Evolutionary conservation across 208 protist genomes (phyloP).

Genomic region (Leishmania arabica): DNA sequence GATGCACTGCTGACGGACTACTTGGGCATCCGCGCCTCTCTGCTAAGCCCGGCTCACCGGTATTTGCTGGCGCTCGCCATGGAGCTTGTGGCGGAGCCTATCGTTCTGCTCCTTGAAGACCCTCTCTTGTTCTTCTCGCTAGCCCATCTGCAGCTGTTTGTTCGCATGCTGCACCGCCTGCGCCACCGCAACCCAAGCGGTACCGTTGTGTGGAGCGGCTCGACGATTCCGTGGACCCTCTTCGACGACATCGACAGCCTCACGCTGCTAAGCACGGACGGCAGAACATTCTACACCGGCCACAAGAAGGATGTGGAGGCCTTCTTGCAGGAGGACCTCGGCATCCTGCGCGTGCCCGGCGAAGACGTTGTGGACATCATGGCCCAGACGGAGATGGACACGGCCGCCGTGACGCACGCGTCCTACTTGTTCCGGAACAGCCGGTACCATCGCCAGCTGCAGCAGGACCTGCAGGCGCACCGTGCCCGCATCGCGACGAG

Average conservation of each 20-base stretch:
- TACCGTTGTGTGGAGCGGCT: slow-evolving; percentile 27
- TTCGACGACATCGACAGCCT: slow-evolving; percentile 40
- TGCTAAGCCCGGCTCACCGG: slow-evolving; percentile 2
- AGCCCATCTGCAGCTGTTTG: slow-evolving; percentile 59
- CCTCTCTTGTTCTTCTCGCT: slow-evolving; percentile 34
- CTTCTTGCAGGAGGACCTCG: slow-evolving; percentile 39
- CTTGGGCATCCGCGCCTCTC: slow-evolving; percentile 6
- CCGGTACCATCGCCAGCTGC: slow-evolving; percentile 17
- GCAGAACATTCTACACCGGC: slow-evolving; percentile 49
- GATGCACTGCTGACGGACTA: slow-evolving; percentile 59
- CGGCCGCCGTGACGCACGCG: slow-evolving; percentile 20
- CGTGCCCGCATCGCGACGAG: slow-evolving; percentile 19
- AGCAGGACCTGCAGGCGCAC: slow-evolving; percentile 34
- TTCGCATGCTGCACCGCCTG: slow-evolving; percentile 66
- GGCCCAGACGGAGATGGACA: slow-evolving; percentile 39
- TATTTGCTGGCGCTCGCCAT: slow-evolving; percentile 28
- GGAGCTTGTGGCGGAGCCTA: slow-evolving; percentile 53
- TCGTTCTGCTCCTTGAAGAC: slow-evolving; percentile 65
- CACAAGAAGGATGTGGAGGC: slow-evolving; percentile 28
- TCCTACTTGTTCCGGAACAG: slow-evolving; percentile 29
- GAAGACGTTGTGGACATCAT: slow-evolving; percentile 59
- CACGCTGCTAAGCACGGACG: slow-evolving; percentile 39
- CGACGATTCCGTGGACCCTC: slow-evolving; percentile 34
- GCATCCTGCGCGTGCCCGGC: slow-evolving; percentile 26
- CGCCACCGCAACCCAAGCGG: slow-evolving; percentile 12